These are phyloP conservation scores for Populus simonii DNA, from an alignment of 345 rosid species.

Conservation along the genomic window DNA sequence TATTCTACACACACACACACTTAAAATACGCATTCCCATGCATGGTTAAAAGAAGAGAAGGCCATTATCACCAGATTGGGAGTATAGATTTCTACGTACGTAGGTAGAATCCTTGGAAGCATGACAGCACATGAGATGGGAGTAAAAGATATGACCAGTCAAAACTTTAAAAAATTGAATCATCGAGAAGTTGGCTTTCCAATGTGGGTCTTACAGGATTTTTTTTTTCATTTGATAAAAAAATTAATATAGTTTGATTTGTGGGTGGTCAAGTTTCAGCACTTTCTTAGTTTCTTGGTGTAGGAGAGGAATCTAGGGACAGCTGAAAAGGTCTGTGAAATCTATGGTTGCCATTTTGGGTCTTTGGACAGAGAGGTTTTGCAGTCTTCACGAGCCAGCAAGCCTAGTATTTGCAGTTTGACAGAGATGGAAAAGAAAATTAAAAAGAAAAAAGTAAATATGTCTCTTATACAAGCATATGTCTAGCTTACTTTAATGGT, in stretches of 20 bases:
- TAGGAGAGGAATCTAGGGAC: slow-evolving; percentile 1
- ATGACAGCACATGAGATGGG: slow-evolving; percentile 16
- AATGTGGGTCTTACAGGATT: slow-evolving; percentile 11
- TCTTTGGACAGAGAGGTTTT: not conserved
- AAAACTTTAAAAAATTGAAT: not conserved
- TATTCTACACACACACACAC: not conserved
- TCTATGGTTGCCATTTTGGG: slow-evolving; percentile 4
- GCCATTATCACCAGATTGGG: slow-evolving; percentile 39
- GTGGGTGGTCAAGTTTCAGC: not conserved
- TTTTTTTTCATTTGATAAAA: not conserved
- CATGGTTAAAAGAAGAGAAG: slow-evolving; percentile 40
- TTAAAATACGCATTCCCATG: slow-evolving; percentile 30
- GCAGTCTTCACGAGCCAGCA: not conserved
- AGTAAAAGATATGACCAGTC: slow-evolving; percentile 22
- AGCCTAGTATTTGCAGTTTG: not conserved
- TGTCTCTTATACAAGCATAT: no score
- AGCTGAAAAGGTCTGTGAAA: not conserved
- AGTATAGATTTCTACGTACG: slow-evolving; percentile 17
- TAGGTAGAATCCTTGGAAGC: not conserved
- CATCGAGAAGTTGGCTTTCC: slow-evolving; percentile 8
- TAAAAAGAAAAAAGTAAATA: not conserved
- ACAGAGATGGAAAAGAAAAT: not conserved
- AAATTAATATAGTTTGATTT: not conserved
- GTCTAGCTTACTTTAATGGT: no score
- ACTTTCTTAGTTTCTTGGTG: not conserved